phyloP scores from a whole-genome alignment of 2,329 filamentous ascomycete genomes.

The Sordariomycetes sp. region DNA sequence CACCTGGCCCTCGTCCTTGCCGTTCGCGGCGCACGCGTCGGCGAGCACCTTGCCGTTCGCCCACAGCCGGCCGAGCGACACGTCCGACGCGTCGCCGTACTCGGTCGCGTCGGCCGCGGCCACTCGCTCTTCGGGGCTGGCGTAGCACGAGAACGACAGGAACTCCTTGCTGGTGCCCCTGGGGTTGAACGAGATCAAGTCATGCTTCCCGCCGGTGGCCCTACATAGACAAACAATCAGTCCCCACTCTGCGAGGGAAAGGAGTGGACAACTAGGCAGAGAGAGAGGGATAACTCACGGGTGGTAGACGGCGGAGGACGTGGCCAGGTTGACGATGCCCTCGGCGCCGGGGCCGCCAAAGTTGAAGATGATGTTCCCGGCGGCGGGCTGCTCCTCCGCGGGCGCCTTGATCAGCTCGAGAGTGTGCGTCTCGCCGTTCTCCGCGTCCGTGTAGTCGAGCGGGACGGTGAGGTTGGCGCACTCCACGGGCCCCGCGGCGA shows the following conservation, averaged over 20 bases:
- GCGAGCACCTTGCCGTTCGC: conserved; percentile 10
- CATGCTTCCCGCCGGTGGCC: conserved; percentile 13
- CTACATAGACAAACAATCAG: neutral
- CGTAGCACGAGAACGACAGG: neutral
- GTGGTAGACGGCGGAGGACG: neutral
- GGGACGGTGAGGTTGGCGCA: conserved; percentile 10
- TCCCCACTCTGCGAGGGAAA: conserved; percentile 3
- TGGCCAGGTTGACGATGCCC: conserved; percentile 6
- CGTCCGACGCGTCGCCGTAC: conserved; percentile 7
- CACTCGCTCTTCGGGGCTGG: neutral
- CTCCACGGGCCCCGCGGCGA: conserved; percentile 3
- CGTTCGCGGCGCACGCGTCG: conserved; percentile 10
- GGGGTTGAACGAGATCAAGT: conserved; percentile 16
- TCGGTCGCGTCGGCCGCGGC: neutral
- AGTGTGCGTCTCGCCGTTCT: conserved; percentile 5
- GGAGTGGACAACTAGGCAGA: conserved; percentile 6
- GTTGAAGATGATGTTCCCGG: conserved; percentile 19
- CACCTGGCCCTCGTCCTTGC: conserved; percentile 19
- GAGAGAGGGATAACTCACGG: neutral
- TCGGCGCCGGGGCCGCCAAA: conserved; percentile 14
- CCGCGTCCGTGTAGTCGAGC: conserved; percentile 9
- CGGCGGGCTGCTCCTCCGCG: conserved; percentile 9
- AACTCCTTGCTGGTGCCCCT: conserved; percentile 9
- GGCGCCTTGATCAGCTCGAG: conserved; percentile 7
- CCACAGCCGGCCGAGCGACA: conserved; percentile 12